These are phyloP conservation scores for Teratosphaeria zuluensis DNA, from an alignment of 2,329 filamentous ascomycete genomes.

Conservation along the genomic window DNA sequence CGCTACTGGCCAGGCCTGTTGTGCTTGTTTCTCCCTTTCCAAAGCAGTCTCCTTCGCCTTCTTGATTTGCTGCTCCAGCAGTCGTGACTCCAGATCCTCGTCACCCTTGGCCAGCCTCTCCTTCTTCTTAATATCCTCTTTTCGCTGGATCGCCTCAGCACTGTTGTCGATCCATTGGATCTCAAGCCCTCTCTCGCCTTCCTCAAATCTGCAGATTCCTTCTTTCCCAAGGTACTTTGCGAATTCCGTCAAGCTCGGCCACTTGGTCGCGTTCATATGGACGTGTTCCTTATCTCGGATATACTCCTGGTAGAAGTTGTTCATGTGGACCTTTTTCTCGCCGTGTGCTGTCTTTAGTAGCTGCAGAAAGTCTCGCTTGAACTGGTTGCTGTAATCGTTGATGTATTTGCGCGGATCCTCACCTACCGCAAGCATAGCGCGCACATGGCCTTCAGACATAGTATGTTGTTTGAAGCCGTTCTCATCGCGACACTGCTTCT, in stretches of 20 bases:
- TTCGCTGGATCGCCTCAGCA: conserved; percentile 68
- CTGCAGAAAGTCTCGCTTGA: conserved; percentile 67
- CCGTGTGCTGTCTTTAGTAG: conserved; percentile 76
- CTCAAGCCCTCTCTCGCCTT: conserved; percentile 76
- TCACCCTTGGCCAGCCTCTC: conserved; percentile 84
- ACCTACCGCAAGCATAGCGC: conserved; percentile 80
- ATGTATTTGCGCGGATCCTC: conserved; percentile 80
- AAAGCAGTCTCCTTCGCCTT: conserved; percentile 53
- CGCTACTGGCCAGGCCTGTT: neutral
- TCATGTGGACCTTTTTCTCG: conserved; percentile 80
- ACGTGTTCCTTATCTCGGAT: conserved; percentile 80
- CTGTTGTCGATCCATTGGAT: conserved; percentile 89
- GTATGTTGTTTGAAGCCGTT: conserved; percentile 83
- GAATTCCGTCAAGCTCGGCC: conserved; percentile 81
- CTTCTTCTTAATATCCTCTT: conserved; percentile 72
- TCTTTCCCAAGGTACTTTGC: conserved; percentile 78
- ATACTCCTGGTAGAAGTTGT: conserved; percentile 92
- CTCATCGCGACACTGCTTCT: conserved; percentile 68
- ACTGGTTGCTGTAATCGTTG: conserved; percentile 71
- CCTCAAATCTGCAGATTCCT: conserved; percentile 81
- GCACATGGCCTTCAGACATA: conserved; percentile 73
- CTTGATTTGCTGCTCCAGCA: conserved; percentile 76
- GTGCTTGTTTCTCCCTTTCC: conserved; percentile 28
- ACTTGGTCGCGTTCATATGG: conserved; percentile 90
- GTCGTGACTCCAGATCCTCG: conserved; percentile 75